Conservation (phyloP, 2,329 filamentous ascomycete species). For the Calonectria leucothoes region DNA sequence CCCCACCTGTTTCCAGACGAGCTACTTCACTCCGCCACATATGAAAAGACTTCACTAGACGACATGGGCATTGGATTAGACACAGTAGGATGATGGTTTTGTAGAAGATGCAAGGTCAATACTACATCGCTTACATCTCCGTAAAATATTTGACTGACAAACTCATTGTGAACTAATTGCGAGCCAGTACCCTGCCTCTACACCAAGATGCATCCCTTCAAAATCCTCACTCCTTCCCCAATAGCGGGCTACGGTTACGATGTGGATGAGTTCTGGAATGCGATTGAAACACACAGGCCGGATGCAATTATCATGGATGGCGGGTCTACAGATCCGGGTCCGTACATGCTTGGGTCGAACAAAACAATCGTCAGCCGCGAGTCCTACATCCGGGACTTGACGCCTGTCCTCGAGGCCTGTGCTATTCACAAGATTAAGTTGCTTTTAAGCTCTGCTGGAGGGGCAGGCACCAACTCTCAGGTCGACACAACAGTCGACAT, state of each 20-base stretch:
- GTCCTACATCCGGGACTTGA: neutral
- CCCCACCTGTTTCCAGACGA: neutral
- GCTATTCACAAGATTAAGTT: neutral
- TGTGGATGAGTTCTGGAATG: neutral
- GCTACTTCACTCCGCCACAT: neutral
- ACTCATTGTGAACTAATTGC: neutral
- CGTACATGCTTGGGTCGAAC: neutral
- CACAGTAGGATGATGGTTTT: neutral
- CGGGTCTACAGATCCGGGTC: neutral
- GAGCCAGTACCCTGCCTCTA: neutral
- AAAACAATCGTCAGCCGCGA: neutral
- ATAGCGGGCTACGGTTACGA: neutral
- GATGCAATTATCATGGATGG: neutral
- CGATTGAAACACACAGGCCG: neutral
- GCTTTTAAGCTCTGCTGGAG: neutral
- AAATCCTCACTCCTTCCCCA: neutral
- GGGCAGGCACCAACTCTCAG: neutral
- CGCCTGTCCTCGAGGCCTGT: neutral
- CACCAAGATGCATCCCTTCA: neutral
- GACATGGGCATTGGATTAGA: neutral
- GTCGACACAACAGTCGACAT: neutral
- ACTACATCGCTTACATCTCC: neutral
- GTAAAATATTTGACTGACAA: neutral
- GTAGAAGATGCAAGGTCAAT: no score
- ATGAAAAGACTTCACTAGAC: neutral